Conservation (phyloP, 2,329 filamentous ascomycete species). For the Botryotinia globosa region DNA sequence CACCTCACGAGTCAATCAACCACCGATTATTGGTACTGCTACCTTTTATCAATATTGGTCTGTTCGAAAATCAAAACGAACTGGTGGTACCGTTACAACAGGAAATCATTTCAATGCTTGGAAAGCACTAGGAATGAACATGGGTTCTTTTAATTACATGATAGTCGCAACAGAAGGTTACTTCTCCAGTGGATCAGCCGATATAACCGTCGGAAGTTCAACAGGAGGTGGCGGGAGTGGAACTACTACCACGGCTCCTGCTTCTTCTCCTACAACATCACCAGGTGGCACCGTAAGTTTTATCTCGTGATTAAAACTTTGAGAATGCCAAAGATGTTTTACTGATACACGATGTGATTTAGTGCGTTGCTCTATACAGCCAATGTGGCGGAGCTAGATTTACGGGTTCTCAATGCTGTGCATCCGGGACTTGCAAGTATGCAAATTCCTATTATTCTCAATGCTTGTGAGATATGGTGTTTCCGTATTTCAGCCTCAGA, state of each 20-base stretch:
- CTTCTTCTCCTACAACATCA: not conserved
- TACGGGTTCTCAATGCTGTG: constrained; percentile 13
- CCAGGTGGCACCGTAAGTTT: constrained; percentile 3
- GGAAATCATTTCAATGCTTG: constrained; percentile 54
- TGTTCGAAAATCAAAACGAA: constrained; percentile 49
- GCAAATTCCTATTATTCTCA: constrained; percentile 18
- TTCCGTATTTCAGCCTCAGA: not conserved
- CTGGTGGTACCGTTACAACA: constrained; percentile 49
- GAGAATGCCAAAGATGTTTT: not conserved
- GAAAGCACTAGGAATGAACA: constrained; percentile 46
- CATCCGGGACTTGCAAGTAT: constrained; percentile 13
- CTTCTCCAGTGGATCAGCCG: constrained; percentile 21
- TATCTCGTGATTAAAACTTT: not conserved
- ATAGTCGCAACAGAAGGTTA: constrained; percentile 42
- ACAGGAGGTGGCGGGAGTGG: not conserved
- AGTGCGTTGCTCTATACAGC: constrained; percentile 17
- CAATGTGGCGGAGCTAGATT: constrained; percentile 18
- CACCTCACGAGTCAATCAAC: constrained; percentile 36
- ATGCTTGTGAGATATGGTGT: constrained; percentile 15
- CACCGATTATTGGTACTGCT: constrained; percentile 48
- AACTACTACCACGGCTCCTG: not conserved
- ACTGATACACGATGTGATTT: not conserved
- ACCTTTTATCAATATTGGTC: constrained; percentile 56
- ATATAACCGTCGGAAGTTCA: constrained; percentile 22
- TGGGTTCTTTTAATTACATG: constrained; percentile 50